A percentile compares a stretch with the other conserved stretches of the same genome.
Evolutionary conservation across 2,329 filamentous ascomycete species (phyloP).

Genomic region (Fusarium drepaniforme): DNA sequence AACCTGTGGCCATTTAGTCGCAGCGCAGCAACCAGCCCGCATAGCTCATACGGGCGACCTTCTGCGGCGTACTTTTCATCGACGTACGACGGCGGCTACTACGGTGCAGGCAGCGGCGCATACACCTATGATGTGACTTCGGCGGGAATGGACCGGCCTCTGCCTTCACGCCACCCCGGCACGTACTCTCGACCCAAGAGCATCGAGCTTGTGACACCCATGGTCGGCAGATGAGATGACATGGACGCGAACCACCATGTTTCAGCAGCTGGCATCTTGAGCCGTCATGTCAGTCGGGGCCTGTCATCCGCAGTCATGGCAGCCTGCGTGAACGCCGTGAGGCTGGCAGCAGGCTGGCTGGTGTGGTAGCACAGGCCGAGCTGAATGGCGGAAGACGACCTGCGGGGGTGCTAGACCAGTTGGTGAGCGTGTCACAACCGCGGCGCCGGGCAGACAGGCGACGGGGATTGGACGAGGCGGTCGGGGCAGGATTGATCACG

Average conservation of each 20-base stretch:
- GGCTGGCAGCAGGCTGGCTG: constrained; percentile 10
- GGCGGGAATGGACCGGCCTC: constrained; percentile 63
- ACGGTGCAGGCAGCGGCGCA: constrained; percentile 43
- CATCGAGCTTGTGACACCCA: constrained; percentile 73
- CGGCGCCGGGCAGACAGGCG: constrained; percentile 31
- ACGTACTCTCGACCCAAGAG: constrained; percentile 70
- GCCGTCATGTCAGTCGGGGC: not conserved
- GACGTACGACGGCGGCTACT: constrained; percentile 63
- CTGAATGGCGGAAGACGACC: constrained; percentile 9
- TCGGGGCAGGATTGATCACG: constrained; percentile 36
- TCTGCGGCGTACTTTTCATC: constrained; percentile 61
- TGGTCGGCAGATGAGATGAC: constrained; percentile 61
- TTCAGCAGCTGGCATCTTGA: not conserved
- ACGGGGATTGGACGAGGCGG: constrained; percentile 19
- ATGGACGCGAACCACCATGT: constrained; percentile 10
- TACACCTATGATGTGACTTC: constrained; percentile 54
- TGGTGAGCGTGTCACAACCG: constrained; percentile 22
- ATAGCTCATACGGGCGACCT: constrained; percentile 61
- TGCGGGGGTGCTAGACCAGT: constrained; percentile 5
- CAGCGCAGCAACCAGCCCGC: constrained; percentile 64
- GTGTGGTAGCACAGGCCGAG: constrained; percentile 15
- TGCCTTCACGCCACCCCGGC: constrained; percentile 67
- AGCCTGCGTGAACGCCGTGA: constrained; percentile 16
- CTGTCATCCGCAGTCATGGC: constrained; percentile 5
- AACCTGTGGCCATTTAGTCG: constrained; percentile 67